Conservation (phyloP, 2,329 filamentous ascomycete species). For the Cryphonectria japonica region DNA sequence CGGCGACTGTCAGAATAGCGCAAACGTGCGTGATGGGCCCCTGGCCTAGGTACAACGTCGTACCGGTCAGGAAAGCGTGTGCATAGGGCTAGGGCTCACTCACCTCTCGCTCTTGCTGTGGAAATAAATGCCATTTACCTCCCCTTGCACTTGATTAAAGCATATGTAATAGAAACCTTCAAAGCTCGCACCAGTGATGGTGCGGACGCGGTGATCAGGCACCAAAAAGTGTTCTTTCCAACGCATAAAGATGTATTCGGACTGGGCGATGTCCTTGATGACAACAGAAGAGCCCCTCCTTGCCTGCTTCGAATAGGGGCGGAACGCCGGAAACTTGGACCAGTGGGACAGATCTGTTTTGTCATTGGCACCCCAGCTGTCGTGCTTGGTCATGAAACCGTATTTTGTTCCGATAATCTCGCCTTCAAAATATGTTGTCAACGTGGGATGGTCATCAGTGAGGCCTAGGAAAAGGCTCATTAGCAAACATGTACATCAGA, state of each 20-base stretch:
- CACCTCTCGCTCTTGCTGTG: slow-evolving; percentile 98
- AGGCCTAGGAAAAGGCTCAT: slow-evolving; percentile 63
- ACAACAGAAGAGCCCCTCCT: slow-evolving; percentile 56
- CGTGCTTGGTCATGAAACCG: slow-evolving; percentile 87
- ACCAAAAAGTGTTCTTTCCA: slow-evolving; percentile 99
- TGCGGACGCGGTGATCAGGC: slow-evolving; percentile 88
- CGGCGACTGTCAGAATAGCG: slow-evolving; percentile 13
- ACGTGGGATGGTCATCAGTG: slow-evolving; percentile 93
- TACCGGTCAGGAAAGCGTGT: neutral
- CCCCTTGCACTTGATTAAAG: slow-evolving; percentile 89
- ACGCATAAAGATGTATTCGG: slow-evolving; percentile 94
- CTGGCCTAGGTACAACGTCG: neutral
- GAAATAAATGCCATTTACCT: slow-evolving; percentile 93
- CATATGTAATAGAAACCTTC: slow-evolving; percentile 99
- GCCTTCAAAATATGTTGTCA: slow-evolving; percentile 97
- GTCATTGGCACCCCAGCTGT: slow-evolving; percentile 88
- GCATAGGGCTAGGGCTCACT: slow-evolving; percentile 42
- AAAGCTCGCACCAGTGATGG: slow-evolving; percentile 92
- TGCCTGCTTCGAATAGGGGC: slow-evolving; percentile 67
- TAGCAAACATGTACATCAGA: neutral
- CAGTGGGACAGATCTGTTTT: slow-evolving; percentile 94
- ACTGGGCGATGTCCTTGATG: slow-evolving; percentile 74
- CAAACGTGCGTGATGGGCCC: slow-evolving; percentile 6
- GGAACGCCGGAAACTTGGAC: slow-evolving; percentile 86
- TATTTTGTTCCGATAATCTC: slow-evolving; percentile 97